These are phyloP conservation scores for Suillus spraguei DNA, from an alignment of 768 basidiomycete species.

Conservation along the genomic window DNA sequence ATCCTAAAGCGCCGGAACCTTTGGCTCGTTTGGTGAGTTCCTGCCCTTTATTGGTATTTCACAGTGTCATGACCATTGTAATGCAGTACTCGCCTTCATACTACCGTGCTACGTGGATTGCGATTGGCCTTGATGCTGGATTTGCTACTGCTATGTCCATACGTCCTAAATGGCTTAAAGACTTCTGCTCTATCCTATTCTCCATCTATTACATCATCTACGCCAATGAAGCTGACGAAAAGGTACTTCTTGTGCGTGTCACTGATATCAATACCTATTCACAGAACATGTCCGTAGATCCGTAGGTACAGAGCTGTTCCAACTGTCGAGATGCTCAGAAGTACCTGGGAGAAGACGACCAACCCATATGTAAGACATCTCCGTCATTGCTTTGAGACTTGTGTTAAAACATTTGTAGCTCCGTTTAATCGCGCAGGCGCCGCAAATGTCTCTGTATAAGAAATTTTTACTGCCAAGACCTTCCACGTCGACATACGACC, in stretches of 20 bases:
- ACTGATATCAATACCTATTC: background rate
- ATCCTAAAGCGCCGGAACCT: conserved; percentile 82
- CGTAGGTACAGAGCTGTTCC: conserved; percentile 91
- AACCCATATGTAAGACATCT: conserved; percentile 79
- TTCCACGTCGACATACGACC: conserved; percentile 68
- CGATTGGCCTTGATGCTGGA: conserved; percentile 93
- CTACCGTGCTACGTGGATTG: conserved; percentile 96
- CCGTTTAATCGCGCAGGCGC: conserved; percentile 57
- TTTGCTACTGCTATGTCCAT: conserved; percentile 96
- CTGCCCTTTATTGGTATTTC: conserved; percentile 5
- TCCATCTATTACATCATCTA: conserved; percentile 86
- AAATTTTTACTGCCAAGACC: conserved; percentile 87
- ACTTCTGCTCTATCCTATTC: conserved; percentile 84
- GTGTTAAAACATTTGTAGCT: conserved; percentile 47
- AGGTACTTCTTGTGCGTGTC: conserved; percentile 52
- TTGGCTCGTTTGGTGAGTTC: conserved; percentile 77
- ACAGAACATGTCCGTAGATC: conserved; percentile 52
- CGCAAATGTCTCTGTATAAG: conserved; percentile 62
- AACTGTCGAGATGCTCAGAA: conserved; percentile 93
- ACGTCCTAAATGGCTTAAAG: conserved; percentile 87
- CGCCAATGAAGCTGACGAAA: conserved; percentile 95
- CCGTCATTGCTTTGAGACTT: conserved; percentile 11
- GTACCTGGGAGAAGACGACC: conserved; percentile 95
- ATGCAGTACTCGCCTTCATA: conserved; percentile 86
- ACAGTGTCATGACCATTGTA: conserved; percentile 13